These are phyloP conservation scores for Xylaria sp. DNA, from an alignment of 2,329 filamentous ascomycete species.

Conservation along the genomic window DNA sequence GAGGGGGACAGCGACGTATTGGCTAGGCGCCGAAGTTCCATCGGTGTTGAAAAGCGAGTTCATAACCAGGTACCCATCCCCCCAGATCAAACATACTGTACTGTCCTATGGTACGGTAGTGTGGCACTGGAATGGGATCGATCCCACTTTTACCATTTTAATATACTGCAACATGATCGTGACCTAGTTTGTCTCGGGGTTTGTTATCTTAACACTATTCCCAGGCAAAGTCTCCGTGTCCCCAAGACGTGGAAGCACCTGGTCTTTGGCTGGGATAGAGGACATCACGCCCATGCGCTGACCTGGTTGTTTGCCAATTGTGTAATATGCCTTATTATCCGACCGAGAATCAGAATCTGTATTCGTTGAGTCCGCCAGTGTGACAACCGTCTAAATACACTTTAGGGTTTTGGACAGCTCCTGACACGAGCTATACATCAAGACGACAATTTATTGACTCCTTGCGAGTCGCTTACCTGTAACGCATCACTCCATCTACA, in stretches of 20 bases:
- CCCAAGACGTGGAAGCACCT: neutral
- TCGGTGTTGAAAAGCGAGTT: neutral
- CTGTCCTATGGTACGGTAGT: constrained; percentile 8
- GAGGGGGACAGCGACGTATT: neutral
- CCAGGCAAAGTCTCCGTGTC: constrained; percentile 56
- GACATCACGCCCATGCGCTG: neutral
- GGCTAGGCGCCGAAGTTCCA: neutral
- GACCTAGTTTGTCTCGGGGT: constrained; percentile 69
- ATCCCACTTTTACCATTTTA: constrained; percentile 5
- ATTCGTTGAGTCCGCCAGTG: constrained; percentile 70
- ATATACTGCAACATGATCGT: constrained; percentile 46
- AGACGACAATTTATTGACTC: constrained; percentile 44
- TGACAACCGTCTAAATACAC: constrained; percentile 74
- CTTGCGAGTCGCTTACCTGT: constrained; percentile 62
- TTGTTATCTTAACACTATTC: constrained; percentile 74
- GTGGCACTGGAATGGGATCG: constrained; percentile 10
- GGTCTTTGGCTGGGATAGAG: neutral
- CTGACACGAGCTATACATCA: constrained; percentile 17
- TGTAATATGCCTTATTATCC: constrained; percentile 69
- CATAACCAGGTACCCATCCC: neutral
- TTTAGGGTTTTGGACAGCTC: constrained; percentile 73
- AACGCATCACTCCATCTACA: constrained; percentile 55
- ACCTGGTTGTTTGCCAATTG: constrained; percentile 21
- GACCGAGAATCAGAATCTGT: constrained; percentile 73
- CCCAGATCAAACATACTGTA: neutral